Percentiles rank a stretch among this genome's conserved stretches.
phyloP scores from a whole-genome alignment of 2,329 filamentous ascomycete species.

The Samsoniella hepiali region DNA sequence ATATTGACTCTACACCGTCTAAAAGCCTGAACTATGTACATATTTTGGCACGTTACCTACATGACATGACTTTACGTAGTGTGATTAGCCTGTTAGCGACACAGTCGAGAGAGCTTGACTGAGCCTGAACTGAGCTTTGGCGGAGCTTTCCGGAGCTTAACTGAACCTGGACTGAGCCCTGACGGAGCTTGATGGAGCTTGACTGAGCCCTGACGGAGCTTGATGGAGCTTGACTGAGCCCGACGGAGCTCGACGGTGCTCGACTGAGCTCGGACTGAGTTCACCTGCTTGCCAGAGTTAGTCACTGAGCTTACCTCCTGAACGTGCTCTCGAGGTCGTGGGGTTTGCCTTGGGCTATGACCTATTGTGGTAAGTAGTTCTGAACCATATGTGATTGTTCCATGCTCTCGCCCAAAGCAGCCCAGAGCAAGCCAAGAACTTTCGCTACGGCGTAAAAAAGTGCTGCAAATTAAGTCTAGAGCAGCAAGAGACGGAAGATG shows the following conservation, averaged over 20 bases:
- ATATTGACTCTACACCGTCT: not conserved
- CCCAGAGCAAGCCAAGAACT: not conserved
- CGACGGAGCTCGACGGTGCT: too few species aligned
- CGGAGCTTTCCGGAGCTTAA: too few species aligned
- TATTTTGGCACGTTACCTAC: too few species aligned
- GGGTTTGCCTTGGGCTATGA: not conserved
- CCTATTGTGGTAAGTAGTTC: not conserved
- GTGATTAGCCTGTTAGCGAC: too few species aligned
- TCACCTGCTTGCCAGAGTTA: not conserved
- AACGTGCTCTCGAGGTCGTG: not conserved
- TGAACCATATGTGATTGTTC: not conserved
- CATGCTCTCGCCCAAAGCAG: not conserved
- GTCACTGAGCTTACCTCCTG: not conserved
- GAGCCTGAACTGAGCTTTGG: too few species aligned
- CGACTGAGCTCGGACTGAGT: not conserved
- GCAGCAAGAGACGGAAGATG: not conserved
- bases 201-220: too few species aligned
- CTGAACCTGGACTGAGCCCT: too few species aligned
- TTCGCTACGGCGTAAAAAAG: not conserved
- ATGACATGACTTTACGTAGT: not conserved
- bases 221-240: too few species aligned
- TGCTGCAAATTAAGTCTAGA: not conserved
- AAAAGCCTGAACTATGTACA: too few species aligned
- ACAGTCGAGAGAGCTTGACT: too few species aligned
- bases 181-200: too few species aligned